Percentiles rank a stretch among this genome's conserved stretches.
These are phyloP conservation scores for Boletus eberwhitei DNA, from an alignment of 768 basidiomycete genomes.

Conservation along the genomic window DNA sequence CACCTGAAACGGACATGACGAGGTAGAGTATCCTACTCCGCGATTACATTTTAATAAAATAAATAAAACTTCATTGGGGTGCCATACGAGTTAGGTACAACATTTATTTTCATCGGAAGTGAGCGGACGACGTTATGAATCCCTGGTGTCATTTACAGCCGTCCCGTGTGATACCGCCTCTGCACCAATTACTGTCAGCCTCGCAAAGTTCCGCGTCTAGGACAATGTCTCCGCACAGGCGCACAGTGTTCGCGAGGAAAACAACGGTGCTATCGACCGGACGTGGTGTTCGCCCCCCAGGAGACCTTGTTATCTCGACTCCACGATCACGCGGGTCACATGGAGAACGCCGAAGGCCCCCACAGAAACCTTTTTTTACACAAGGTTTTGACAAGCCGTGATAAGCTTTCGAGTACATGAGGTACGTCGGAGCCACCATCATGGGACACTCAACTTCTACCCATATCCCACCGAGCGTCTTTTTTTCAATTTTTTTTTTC, in stretches of 20 bases:
- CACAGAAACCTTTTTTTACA: constrained; percentile 7
- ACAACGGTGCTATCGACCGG: background rate
- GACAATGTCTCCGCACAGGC: background rate
- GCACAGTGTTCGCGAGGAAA: background rate
- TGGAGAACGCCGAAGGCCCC: constrained; percentile 9
- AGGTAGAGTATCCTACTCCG: background rate
- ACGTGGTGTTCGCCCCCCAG: background rate
- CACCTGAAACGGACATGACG: constrained; percentile 2
- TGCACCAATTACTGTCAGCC: background rate
- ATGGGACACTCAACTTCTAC: constrained; percentile 9
- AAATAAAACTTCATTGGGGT: too few species aligned
- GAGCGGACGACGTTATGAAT: background rate
- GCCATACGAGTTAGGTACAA: background rate
- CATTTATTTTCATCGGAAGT: background rate
- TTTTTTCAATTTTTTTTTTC: background rate
- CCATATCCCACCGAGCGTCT: background rate
- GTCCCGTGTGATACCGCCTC: background rate
- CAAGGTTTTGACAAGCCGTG: constrained; percentile 12
- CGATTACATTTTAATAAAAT: background rate
- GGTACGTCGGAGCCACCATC: constrained; percentile 11
- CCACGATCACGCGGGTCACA: constrained; percentile 15
- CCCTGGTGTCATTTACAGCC: background rate
- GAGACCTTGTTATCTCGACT: constrained; percentile 7
- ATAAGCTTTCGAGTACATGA: constrained; percentile 15
- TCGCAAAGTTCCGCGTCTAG: background rate